Evolutionary conservation across 148 eudicot genomes (phyloP), one percentile per base, ranked within the genome.

Genomic region (Vaccinium corymbosum): DNA sequence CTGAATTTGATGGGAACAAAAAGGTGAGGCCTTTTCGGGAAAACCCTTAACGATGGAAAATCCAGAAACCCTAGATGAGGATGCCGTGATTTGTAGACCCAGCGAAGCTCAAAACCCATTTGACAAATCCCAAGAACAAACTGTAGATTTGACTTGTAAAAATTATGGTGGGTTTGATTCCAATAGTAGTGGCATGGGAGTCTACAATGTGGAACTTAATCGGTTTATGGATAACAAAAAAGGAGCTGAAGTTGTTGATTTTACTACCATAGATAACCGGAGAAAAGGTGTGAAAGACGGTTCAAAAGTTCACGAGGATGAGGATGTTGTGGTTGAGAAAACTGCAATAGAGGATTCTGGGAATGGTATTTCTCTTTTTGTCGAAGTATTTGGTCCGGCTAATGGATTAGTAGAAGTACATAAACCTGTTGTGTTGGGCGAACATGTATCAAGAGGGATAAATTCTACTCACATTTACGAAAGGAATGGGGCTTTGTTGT

Each of bases 351-450:
- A 74, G 20, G 84, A 64, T 85, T 83, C 89, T 62, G 84, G 76
- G 49, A 51, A 83, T 27, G 86, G 90, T 55, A 85, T 90, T 82
- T 83, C 86, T 80, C 79, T 90, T n/a, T 83, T 85, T 76, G 92
- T 88, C 76, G 88, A 88, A 56, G 83, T 90, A 22, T 88, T 87
- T 76, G 89, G 89, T 79, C 89, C 87, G 22, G 62, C 82, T 25
- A 62, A 86, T 85, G 84, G 86, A 32, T 42, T 76, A 50, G 15
- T 25, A 7, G 62, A 82, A 53, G 42, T 75, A 27, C 74, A 79
- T 53, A 72, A 88, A 59, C 35, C 53, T 75, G 53, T 17, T 22
- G 42, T 17, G 1, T 27, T 68, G 73, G 56, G 80, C 20, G 56
- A 55, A 50, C 16, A 55, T 56, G 42, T 22, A 13, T 53, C 57